These are phyloP conservation scores for Geoglossum cookeanum DNA, from an alignment of 2,329 filamentous ascomycete species.

Conservation along the genomic window DNA sequence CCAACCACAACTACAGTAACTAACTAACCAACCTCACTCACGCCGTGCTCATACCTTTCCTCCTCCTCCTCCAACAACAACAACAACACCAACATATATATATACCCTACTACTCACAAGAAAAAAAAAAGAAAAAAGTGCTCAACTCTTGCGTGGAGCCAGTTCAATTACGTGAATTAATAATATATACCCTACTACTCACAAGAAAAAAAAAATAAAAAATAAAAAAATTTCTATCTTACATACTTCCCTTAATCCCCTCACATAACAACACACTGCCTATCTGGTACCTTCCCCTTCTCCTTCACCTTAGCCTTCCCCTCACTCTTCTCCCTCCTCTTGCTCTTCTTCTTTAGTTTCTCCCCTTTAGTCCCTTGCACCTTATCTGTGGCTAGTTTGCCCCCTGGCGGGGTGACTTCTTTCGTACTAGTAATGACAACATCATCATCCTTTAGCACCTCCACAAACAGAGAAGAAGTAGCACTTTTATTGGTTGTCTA, in stretches of 20 bases:
- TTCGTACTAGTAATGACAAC: neutral
- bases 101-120: too few species aligned
- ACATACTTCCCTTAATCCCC: neutral
- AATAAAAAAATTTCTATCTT: too few species aligned
- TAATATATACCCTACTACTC: too few species aligned
- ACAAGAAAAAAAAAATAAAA: too few species aligned
- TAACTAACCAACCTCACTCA: too few species aligned
- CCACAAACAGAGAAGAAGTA: neutral
- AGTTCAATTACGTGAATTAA: too few species aligned
- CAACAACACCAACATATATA: too few species aligned
- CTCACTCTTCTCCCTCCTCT: slow-evolving; percentile 16
- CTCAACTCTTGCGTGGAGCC: too few species aligned
- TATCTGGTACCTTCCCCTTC: slow-evolving; percentile 20
- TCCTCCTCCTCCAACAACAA: too few species aligned
- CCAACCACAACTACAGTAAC: too few species aligned
- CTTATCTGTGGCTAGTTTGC: neutral
- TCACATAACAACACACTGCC: slow-evolving; percentile 32
- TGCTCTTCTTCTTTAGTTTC: slow-evolving; percentile 10
- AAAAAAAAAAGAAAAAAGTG: too few species aligned
- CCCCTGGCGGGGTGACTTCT: neutral
- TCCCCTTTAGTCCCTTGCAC: slow-evolving; percentile 11
- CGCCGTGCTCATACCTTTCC: too few species aligned
- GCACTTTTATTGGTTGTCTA: neutral
- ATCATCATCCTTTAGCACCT: neutral
- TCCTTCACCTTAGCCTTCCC: slow-evolving; percentile 15